Conservation (phyloP, 1,284 basidiomycete genomes). For the Apiotrichum gamsii region DNA sequence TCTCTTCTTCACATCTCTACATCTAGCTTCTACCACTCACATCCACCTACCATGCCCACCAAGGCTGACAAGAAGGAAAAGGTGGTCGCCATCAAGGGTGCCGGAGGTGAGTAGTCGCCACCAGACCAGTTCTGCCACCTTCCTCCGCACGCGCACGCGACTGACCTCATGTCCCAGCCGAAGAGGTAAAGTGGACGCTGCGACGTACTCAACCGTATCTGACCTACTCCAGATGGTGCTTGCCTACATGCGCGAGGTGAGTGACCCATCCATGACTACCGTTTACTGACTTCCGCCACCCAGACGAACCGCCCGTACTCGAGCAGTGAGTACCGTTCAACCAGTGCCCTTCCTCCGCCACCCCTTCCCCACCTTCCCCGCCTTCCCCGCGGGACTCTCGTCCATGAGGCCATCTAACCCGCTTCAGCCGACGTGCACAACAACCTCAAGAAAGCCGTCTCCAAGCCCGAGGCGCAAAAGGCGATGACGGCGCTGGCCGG, state of each 20-base stretch:
- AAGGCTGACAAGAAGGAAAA: slow-evolving; percentile 74
- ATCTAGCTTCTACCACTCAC: background rate
- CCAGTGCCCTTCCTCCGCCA: background rate
- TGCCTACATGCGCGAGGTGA: slow-evolving; percentile 40
- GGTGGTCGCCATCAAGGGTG: slow-evolving; percentile 43
- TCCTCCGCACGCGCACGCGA: background rate
- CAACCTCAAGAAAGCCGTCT: slow-evolving; percentile 76
- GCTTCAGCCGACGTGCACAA: slow-evolving; percentile 69
- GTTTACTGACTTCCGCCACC: no score
- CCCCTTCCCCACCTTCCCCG: background rate
- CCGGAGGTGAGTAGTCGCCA: slow-evolving; percentile 36
- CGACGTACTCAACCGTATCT: background rate
- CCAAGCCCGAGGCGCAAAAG: slow-evolving; percentile 74
- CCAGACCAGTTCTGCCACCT: no score
- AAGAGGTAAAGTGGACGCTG: slow-evolving; percentile 33
- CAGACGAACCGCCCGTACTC: slow-evolving; percentile 42
- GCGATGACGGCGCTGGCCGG: slow-evolving; percentile 68
- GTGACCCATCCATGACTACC: background rate
- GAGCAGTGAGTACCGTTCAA: slow-evolving; percentile 26
- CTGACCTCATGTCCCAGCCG: slow-evolving; percentile 23
- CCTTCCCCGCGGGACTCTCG: background rate
- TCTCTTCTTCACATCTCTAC: slow-evolving; percentile 3
- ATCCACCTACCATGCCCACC: slow-evolving; percentile 33
- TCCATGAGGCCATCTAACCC: no score
- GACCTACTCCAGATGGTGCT: slow-evolving; percentile 33